Evolutionary conservation across 2,329 filamentous ascomycete species (phyloP).

Genomic region (Daldinia eschscholtzii): DNA sequence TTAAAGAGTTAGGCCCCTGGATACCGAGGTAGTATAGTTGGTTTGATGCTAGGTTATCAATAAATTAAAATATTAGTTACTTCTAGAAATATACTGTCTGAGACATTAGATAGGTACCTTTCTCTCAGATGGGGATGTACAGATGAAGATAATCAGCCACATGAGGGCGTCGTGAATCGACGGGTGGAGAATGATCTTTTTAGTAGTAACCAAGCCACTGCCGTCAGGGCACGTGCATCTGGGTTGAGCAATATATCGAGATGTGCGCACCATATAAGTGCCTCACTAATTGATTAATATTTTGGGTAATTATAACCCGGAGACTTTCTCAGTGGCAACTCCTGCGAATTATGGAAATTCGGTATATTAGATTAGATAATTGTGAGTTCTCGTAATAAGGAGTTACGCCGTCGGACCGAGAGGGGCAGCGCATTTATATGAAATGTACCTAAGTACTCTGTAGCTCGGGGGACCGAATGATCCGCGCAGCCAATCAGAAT

Average conservation of each 20-base stretch:
- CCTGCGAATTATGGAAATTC: not conserved
- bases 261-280: not conserved
- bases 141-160: not conserved
- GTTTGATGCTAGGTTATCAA: not conserved
- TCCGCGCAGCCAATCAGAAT: conserved; percentile 39
- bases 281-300: not conserved
- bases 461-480: conserved; percentile 33
- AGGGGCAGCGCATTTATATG: not conserved
- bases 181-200: not conserved
- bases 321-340: not conserved
- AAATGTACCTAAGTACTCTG: not conserved
- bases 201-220: not conserved
- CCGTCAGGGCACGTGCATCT: not conserved
- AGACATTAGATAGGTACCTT: not conserved
- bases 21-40: too few species aligned
- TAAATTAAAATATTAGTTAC: not conserved
- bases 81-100: not conserved
- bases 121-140: not conserved
- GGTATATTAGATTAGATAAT: not conserved
- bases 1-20: not conserved
- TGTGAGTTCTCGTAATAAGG: not conserved
- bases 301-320: not conserved
- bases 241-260: not conserved
- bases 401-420: conserved; percentile 2
- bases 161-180: not conserved